Conservation (phyloP, 1,284 basidiomycete genomes). For the Agaricales sp. region DNA sequence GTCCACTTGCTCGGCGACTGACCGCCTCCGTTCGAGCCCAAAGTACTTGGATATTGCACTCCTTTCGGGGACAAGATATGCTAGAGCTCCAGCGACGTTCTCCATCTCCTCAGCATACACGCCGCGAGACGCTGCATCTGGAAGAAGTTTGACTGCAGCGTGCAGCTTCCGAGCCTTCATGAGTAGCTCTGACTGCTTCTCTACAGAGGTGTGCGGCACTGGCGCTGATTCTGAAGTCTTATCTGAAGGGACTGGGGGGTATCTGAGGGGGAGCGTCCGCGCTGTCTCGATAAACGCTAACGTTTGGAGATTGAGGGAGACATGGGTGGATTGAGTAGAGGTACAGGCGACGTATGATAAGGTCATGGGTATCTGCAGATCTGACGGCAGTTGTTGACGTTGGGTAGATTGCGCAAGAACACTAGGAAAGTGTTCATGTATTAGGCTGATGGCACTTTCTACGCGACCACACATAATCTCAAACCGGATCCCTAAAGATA, state of each 20-base stretch:
- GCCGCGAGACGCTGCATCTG: conserved; percentile 38
- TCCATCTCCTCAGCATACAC: conserved; percentile 60
- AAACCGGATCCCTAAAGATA: conserved; percentile 48
- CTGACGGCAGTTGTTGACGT: conserved; percentile 2
- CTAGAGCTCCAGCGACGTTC: conserved; percentile 66
- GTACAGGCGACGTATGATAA: conserved; percentile 44
- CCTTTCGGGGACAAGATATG: conserved; percentile 64
- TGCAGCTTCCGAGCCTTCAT: conserved; percentile 53
- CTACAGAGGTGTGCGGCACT: conserved; percentile 19
- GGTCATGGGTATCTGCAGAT: conserved; percentile 6
- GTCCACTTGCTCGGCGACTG: conserved; percentile 80
- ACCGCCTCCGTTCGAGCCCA: conserved; percentile 60
- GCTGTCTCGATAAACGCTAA: conserved; percentile 77
- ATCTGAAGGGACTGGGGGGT: conserved; percentile 16
- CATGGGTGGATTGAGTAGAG: conserved; percentile 59
- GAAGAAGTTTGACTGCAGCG: conserved; percentile 40
- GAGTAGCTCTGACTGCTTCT: conserved; percentile 35
- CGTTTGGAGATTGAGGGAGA: conserved; percentile 76
- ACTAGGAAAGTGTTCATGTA: conserved; percentile 59
- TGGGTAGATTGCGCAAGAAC: conserved; percentile 34
- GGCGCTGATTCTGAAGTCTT: conserved; percentile 15
- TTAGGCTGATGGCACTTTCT: conserved; percentile 52
- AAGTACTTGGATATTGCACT: conserved; percentile 64
- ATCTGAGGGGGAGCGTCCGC: conserved; percentile 55
- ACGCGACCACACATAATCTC: conserved; percentile 62